Evolutionary conservation across 352 stramenopile genomes (phyloP).

Genomic region (Peronosclerospora sorghi): DNA sequence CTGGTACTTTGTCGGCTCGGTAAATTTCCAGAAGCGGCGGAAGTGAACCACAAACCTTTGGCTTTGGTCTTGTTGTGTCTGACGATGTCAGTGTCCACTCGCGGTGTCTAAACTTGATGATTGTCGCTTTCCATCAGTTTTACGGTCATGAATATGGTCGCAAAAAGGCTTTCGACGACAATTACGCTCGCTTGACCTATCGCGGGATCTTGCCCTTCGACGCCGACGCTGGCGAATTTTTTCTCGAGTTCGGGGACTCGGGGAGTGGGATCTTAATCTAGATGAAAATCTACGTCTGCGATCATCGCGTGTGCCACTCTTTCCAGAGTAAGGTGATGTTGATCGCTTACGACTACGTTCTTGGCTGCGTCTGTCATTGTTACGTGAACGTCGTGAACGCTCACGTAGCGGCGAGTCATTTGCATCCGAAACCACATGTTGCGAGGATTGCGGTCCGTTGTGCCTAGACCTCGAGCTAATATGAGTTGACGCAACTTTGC

Average conservation of each 20-base stretch:
- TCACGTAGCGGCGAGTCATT: constrained; percentile 11
- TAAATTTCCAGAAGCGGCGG: too few relatives aligned
- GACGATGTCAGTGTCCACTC: too few relatives aligned
- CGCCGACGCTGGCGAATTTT: constrained; percentile 10
- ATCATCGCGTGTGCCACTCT: constrained; percentile 11
- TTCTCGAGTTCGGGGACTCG: constrained; percentile 16
- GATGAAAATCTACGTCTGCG: constrained; percentile 15
- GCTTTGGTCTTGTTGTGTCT: constrained; percentile 12
- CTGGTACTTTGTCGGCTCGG: too few relatives aligned
- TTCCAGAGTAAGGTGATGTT: constrained; percentile 8
- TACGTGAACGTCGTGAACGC: constrained; percentile 8
- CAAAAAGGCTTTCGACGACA: neutral
- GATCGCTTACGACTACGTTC: constrained; percentile 14
- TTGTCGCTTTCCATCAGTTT: constrained; percentile 3
- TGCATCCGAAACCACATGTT: constrained; percentile 7
- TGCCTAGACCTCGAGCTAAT: constrained; percentile 19
- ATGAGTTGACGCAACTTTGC: constrained; percentile 3
- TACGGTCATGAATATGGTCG: constrained; percentile 7
- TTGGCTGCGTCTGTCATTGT: constrained; percentile 8
- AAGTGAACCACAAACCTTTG: constrained; percentile 23
- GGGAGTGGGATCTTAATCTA: constrained; percentile 21
- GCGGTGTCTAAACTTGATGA: neutral
- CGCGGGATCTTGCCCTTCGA: constrained; percentile 16
- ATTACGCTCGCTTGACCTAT: constrained; percentile 18
- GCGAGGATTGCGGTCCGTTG: constrained; percentile 21